These are phyloP conservation scores for Phytophthora rubi DNA, from an alignment of 352 stramenopile species.

Conservation along the genomic window DNA sequence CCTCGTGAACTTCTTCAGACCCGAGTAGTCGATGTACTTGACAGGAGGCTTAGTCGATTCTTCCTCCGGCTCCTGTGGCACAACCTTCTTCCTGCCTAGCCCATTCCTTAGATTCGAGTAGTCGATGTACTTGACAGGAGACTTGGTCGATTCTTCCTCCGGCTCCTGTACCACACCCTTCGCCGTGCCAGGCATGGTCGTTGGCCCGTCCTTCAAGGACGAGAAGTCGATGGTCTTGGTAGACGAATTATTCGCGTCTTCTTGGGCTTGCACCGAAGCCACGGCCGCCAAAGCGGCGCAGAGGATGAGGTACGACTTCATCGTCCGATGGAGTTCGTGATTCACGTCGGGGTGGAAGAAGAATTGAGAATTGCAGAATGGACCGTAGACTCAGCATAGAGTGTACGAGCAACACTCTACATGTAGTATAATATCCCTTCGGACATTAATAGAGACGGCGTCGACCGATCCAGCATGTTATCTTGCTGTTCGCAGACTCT, in stretches of 20 bases:
- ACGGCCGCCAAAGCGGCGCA: constrained; percentile 1
- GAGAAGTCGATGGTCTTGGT: constrained; percentile 29
- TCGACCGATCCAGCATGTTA: neutral
- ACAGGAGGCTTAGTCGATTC: constrained; percentile 11
- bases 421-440: neutral
- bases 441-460: neutral
- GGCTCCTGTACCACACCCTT: neutral
- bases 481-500: constrained; percentile 1
- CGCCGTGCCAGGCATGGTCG: neutral
- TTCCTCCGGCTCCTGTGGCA: neutral
- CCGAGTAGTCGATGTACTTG: constrained; percentile 31
- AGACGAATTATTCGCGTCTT: constrained; percentile 10
- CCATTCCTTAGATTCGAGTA: constrained; percentile 3
- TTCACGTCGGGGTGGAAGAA: neutral
- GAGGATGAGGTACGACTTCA: constrained; percentile 14
- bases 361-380: constrained; percentile 30
- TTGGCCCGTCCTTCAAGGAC: neutral
- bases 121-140: constrained; percentile 22
- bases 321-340: neutral
- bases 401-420: too few relatives aligned
- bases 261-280: constrained; percentile 16
- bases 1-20: constrained; percentile 22
- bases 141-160: neutral
- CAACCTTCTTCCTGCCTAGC: neutral
- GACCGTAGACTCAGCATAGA: neutral